Conservation (phyloP, 2,329 filamentous ascomycete species). For the Ophiostoma sp. region DNA sequence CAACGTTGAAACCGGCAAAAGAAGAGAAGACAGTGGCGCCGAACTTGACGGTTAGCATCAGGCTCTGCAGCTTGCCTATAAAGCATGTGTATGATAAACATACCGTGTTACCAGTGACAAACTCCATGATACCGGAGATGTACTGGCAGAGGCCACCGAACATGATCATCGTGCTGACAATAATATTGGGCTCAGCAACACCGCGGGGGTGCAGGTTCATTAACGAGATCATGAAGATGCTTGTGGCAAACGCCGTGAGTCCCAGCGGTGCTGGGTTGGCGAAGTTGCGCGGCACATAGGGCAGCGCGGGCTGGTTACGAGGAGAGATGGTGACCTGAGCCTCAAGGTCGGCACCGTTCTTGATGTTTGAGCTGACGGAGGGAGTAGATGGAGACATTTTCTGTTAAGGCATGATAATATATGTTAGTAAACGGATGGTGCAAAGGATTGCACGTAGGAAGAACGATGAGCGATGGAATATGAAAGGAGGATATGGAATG, state of each 20-base stretch:
- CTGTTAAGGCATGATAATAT: background rate
- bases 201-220: constrained; percentile 67
- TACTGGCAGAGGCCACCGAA: constrained; percentile 76
- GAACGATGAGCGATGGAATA: background rate
- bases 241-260: constrained; percentile 71
- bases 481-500: background rate
- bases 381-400: constrained; percentile 22
- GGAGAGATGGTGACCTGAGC: constrained; percentile 20
- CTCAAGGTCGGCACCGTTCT: constrained; percentile 23
- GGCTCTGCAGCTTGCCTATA: background rate
- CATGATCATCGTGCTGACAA: constrained; percentile 65
- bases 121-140: constrained; percentile 83
- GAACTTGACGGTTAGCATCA: constrained; percentile 40
- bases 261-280: constrained; percentile 75
- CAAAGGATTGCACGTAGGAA: background rate
- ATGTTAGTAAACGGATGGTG: background rate
- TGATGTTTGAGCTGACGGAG: constrained; percentile 21
- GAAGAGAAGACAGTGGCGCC: constrained; percentile 74
- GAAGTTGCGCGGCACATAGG: constrained; percentile 37
- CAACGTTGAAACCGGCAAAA: constrained; percentile 78
- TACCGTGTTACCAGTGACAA: constrained; percentile 69
- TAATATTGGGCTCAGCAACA: constrained; percentile 57
- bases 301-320: constrained; percentile 23
- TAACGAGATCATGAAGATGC: constrained; percentile 72
- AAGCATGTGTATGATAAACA: background rate